These are phyloP conservation scores for Berberis vulgaris DNA, from an alignment of 164 flowering plant genomes.

Conservation along the genomic window DNA sequence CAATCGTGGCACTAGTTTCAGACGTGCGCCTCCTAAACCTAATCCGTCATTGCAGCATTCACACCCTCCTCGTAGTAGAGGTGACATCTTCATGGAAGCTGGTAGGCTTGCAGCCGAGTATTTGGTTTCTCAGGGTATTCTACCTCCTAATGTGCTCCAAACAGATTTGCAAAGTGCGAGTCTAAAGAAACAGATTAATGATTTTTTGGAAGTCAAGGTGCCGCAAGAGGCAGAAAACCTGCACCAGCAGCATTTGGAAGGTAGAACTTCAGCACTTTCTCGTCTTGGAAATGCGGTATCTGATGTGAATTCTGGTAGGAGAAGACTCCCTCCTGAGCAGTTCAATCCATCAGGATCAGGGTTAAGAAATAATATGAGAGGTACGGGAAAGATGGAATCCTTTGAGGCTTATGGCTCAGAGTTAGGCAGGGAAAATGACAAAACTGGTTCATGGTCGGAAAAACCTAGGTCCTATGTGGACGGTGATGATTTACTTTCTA, in stretches of 20 bases:
- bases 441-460: constrained; percentile 40
- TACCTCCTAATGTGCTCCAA: constrained; percentile 51
- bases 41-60: background rate
- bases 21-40: background rate
- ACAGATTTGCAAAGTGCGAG: constrained; percentile 44
- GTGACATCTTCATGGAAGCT: constrained; percentile 78
- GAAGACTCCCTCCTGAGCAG: constrained; percentile 19
- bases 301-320: constrained; percentile 32
- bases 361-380: constrained; percentile 31
- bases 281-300: constrained; percentile 37
- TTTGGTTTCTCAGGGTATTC: constrained; percentile 69
- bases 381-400: constrained; percentile 41
- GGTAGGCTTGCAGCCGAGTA: constrained; percentile 90
- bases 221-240: too few species aligned
- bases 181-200: background rate
- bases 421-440: constrained; percentile 44
- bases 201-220: too few species aligned
- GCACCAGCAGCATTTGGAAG: constrained; percentile 29
- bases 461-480: constrained; percentile 16
- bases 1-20: background rate
- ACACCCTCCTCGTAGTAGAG: background rate
- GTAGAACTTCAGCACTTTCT: constrained; percentile 42
- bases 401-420: constrained; percentile 36
- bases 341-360: constrained; percentile 27
- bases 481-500: constrained; percentile 28